A percentile compares a stretch with the other conserved stretches of the same genome.
These are phyloP conservation scores for Eucalyptus cloeziana DNA, from an alignment of 345 rosid species.

Conservation along the genomic window DNA sequence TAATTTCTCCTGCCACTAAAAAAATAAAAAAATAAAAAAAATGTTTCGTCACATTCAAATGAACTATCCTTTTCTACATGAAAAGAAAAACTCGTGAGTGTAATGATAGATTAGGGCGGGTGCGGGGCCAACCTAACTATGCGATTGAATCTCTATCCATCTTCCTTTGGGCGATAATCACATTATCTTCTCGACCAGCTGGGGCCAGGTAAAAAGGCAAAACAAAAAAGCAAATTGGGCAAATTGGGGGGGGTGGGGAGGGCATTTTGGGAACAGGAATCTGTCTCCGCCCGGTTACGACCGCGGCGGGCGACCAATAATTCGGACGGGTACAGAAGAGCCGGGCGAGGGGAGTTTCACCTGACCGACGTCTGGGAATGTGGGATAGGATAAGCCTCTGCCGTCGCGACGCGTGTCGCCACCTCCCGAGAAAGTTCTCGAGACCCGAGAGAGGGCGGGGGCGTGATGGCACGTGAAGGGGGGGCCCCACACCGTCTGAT, in stretches of 20 bases:
- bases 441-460: background rate
- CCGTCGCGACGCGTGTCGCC: background rate
- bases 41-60: no score
- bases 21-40: no score
- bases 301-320: background rate
- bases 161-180: background rate
- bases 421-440: background rate
- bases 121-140: no score
- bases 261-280: background rate
- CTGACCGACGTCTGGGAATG: background rate
- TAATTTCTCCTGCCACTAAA: no score
- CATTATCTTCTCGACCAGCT: background rate
- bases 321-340: background rate
- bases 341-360: background rate
- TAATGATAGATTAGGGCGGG: background rate
- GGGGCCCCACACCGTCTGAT: background rate
- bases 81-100: no score
- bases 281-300: background rate
- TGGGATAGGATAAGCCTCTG: background rate
- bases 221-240: accelerated
- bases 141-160: background rate
- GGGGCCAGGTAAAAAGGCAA: background rate
- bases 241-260: background rate
- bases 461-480: background rate
- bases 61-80: no score